Base-by-base conservation (phyloP, 1,284 basidiomycete genomes). In the Cutaneotrichosporon mucoides region DNA sequence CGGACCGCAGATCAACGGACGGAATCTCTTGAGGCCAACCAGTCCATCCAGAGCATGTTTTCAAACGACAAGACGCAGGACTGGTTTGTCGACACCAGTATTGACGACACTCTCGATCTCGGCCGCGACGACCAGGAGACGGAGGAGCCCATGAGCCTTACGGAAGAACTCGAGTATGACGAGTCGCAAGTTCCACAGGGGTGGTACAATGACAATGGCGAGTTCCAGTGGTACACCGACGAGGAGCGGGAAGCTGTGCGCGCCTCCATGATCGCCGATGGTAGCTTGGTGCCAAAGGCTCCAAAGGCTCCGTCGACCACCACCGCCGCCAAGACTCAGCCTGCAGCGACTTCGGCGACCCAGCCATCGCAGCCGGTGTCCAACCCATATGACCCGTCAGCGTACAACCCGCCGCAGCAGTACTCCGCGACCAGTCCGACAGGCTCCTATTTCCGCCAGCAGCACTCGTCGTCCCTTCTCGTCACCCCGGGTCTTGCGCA, bases 151-250 rank as follows among this genome's bases (percentile, higher is more conserved):
- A 38, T 40, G 36, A 16, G 8, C 4, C 10, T 34, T 13, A 56
- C 50, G 0, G 66, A 60, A 8, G 66, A 57, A 16, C 38, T 65
- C 33, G 68, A 67, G 38, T 53, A 60, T 10, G 42, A 67, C n/a
- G 49, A 59, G 9, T 64, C 73, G 40, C 69, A 75, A 9, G 66
- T 76, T 1, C 75, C 75, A 0, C 63, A 73, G 51, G 75, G 75
- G 34, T 76, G 75, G 75, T 76, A 71, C 50, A 71, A 76, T 55
- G 73, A 76, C 15, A 50, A 60, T 16, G 73, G 71, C 34, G 58
- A 66, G 41, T 76, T 68, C 64, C 56, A 73, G 49, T 76, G 72
- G 67, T 76, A 76, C 60, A 76, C 75, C 5, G 68, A 67, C 0
- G 75, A 76, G 60, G 69, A 76, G 60, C 67, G 65, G 43, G 71